These are phyloP conservation scores for Sutorius australiensis DNA, from an alignment of 768 basidiomycete genomes.

Conservation along the genomic window DNA sequence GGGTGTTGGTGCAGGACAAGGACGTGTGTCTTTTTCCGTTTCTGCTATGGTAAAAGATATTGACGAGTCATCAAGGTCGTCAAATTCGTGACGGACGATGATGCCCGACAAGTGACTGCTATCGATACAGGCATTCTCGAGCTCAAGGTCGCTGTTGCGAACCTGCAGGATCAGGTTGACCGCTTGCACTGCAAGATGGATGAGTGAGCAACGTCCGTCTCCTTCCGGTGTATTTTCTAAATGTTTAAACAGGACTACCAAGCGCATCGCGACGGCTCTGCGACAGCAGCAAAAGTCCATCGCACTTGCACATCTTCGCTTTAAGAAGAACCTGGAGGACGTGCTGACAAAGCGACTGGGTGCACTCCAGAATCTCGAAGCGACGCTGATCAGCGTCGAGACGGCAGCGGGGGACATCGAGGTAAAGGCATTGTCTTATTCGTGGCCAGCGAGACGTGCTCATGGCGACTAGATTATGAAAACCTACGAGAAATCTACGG, in stretches of 20 bases:
- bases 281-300: slow-evolving; percentile 65
- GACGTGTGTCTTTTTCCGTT: slow-evolving; percentile 46
- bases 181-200: slow-evolving; percentile 67
- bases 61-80: slow-evolving; percentile 53
- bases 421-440: slow-evolving; percentile 41
- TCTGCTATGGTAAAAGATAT: neutral
- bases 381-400: slow-evolving; percentile 79
- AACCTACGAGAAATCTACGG: slow-evolving; percentile 78
- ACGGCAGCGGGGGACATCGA: slow-evolving; percentile 86
- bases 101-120: slow-evolving; percentile 52
- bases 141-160: slow-evolving; percentile 65
- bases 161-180: slow-evolving; percentile 66
- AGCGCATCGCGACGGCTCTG: slow-evolving; percentile 62
- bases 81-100: slow-evolving; percentile 59
- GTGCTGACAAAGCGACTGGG: slow-evolving; percentile 69
- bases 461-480: slow-evolving; percentile 64
- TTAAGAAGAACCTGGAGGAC: slow-evolving; percentile 78
- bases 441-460: neutral
- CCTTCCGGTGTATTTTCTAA: neutral
- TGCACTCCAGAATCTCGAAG: slow-evolving; percentile 69
- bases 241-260: slow-evolving; percentile 49
- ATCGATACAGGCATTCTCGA: slow-evolving; percentile 82
- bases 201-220: slow-evolving; percentile 46
- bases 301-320: slow-evolving; percentile 74
- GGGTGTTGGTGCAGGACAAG: slow-evolving; percentile 57